phyloP scores from a whole-genome alignment of 805 yeast genomes.

The Suhomyces canberraensis region DNA sequence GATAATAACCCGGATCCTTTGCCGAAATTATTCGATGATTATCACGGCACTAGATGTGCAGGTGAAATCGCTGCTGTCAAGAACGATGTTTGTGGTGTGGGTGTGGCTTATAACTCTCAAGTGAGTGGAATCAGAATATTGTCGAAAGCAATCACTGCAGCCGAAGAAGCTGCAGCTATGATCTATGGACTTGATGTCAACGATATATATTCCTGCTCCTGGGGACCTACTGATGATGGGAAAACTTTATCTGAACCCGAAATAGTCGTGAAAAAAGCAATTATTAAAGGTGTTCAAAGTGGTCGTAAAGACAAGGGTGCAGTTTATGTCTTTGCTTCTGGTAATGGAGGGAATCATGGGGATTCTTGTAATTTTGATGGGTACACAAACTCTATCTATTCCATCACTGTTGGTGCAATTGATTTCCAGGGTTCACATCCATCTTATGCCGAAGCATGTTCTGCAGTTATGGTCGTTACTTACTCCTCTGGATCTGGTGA shows the following conservation, averaged over 20 bases:
- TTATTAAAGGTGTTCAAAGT: constrained; percentile 76
- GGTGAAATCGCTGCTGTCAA: constrained; percentile 93
- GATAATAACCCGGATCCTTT: constrained; percentile 70
- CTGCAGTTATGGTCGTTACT: constrained; percentile 92
- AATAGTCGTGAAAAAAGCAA: constrained; percentile 69
- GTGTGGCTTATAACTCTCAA: constrained; percentile 85
- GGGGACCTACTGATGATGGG: constrained; percentile 98
- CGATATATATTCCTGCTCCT: constrained; percentile 93
- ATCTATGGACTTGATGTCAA: constrained; percentile 76
- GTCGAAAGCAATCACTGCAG: constrained; percentile 74
- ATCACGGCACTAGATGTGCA: constrained; percentile 97
- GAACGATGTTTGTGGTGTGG: constrained; percentile 90
- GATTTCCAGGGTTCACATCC: constrained; percentile 88
- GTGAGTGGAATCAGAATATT: constrained; percentile 90
- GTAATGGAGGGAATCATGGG: constrained; percentile 80
- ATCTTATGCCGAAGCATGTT: constrained; percentile 84
- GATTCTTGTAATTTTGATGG: constrained; percentile 98
- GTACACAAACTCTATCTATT: constrained; percentile 91
- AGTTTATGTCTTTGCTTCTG: constrained; percentile 91
- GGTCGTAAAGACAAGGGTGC: constrained; percentile 85
- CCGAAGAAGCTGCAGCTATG: constrained; percentile 89
- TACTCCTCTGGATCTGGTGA: constrained; percentile 90
- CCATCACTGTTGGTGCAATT: constrained; percentile 91
- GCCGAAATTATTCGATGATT: constrained; percentile 78
- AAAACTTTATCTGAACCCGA: constrained; percentile 83